phyloP scores from a whole-genome alignment of 768 basidiomycete genomes.

The Lactarius hengduanensis region DNA sequence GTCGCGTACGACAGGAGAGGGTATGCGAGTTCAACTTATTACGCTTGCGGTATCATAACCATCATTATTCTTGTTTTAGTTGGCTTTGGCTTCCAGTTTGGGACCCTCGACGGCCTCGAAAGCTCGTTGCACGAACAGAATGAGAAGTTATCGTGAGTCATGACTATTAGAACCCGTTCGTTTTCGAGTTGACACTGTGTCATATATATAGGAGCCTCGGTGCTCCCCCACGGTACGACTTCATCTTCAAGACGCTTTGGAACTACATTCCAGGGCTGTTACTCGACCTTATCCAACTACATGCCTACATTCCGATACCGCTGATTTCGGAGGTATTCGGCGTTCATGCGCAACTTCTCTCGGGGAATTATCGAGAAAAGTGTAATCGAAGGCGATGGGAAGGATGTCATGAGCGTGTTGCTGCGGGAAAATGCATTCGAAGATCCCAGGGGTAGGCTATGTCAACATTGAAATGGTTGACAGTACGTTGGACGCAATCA shows the following conservation, averaged over 20 bases:
- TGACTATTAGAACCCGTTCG: not conserved
- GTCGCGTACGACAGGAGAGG: conserved; percentile 31
- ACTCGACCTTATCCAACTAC: conserved; percentile 24
- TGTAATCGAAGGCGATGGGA: conserved; percentile 12
- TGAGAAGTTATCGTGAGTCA: conserved; percentile 31
- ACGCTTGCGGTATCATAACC: not conserved
- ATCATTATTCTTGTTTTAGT: conserved; percentile 8
- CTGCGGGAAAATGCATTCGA: conserved; percentile 30
- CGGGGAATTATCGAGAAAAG: conserved; percentile 20
- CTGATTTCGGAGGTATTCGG: conserved; percentile 14
- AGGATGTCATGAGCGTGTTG: conserved; percentile 30
- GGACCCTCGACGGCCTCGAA: conserved; percentile 28
- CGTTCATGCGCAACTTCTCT: conserved; percentile 21
- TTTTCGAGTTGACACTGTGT: not conserved
- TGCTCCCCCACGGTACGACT: conserved; percentile 1
- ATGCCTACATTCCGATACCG: conserved; percentile 16
- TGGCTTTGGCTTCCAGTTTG: conserved; percentile 32
- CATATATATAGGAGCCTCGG: not conserved
- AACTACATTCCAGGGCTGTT: conserved; percentile 22
- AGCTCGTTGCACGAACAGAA: conserved; percentile 29
- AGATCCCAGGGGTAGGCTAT: conserved; percentile 18
- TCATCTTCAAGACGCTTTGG: conserved; percentile 26
- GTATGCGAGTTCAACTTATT: conserved; percentile 13
- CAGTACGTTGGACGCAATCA: not conserved
- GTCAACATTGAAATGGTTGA: conserved; percentile 27